Base-by-base conservation (phyloP, 208 protist genomes). In the Acanthamoeba castellanii region DNA sequence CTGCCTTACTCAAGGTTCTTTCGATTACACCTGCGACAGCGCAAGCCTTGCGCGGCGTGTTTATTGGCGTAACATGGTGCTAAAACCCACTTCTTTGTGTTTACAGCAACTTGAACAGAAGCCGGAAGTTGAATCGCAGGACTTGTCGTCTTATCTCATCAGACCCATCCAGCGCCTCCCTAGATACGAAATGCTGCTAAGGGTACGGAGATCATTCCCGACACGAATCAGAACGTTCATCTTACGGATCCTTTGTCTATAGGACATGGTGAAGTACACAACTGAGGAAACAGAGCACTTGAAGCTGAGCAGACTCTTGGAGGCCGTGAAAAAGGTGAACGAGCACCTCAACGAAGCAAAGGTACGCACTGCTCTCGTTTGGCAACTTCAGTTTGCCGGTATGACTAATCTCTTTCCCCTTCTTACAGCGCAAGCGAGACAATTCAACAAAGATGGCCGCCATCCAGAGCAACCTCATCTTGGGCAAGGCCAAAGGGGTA, bases 231-330 rank as follows among this genome's bases (percentile, higher is more conserved):
- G 42, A 45, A 45, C 4, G 42, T 45, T 45, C 42, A 57, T 20
- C 52, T 57, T 20, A 14, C 52, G 25, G 3, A 45, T 45, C 7
- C 66, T 20, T 27, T 14, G 18, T 25, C 7, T 32, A 68, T 52
- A 91, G 84, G 84, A 91, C 42, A 72, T 91, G 84, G 84, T 91
- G 32, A 91, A 91, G 34, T 91, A 91, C 59, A 91, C 84, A 8
- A 91, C 84, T 1, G 84, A 91, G 50, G 84, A 72, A 34, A 70
- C 57, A 3, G 84, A 91, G 52, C 84, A 91, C n/a, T 30, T 91
- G 42, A 70, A 91, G 52, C 84, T 91, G n/a, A 91, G 84, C 52
- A 11, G 59, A 30, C 84, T 91, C 32, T 66, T 91, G 25, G 84
- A 91, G 42, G 27, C 84, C 9, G 84, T 91, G 84, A 61, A 70